Evolutionary conservation across 2,329 filamentous ascomycete genomes (phyloP).

Genomic region (Xylaria arbuscula): DNA sequence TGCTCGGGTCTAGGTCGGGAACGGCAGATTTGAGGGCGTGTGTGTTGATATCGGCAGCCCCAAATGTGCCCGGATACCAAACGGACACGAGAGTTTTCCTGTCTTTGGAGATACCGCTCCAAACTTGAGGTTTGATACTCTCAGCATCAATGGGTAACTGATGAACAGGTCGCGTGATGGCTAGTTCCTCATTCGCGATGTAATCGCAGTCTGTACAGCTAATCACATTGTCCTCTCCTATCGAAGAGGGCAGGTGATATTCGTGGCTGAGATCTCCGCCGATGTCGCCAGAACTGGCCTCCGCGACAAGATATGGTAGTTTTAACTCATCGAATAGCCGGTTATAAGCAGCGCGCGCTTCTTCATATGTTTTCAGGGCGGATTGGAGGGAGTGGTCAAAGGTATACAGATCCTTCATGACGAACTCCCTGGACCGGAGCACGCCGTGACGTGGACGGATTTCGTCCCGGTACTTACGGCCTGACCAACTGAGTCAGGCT

Average conservation of each 20-base stretch:
- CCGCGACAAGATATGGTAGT: conserved; percentile 84
- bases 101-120: conserved; percentile 76
- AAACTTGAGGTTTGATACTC: conserved; percentile 52
- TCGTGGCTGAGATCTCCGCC: conserved; percentile 94
- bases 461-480: conserved; percentile 95
- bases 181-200: conserved; percentile 89
- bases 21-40: conserved; percentile 73
- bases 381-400: conserved; percentile 77
- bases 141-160: background rate
- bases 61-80: conserved; percentile 65
- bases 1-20: conserved; percentile 75
- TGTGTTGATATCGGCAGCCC: conserved; percentile 57
- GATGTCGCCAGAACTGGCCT: conserved; percentile 96
- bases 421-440: conserved; percentile 87
- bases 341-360: conserved; percentile 78
- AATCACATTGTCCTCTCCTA: conserved; percentile 88
- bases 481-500: conserved; percentile 57
- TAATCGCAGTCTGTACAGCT: conserved; percentile 79
- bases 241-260: conserved; percentile 83
- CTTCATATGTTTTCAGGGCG: conserved; percentile 83
- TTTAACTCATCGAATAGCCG: conserved; percentile 84
- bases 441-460: conserved; percentile 87
- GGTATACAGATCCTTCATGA: conserved; percentile 99
- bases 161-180: conserved; percentile 51
- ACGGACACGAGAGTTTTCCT: conserved; percentile 74